Percentiles rank a stretch among this genome's conserved stretches.
These are phyloP conservation scores for Parasarocladium wereldwijsianum DNA, from an alignment of 2,329 filamentous ascomycete species.

Conservation along the genomic window DNA sequence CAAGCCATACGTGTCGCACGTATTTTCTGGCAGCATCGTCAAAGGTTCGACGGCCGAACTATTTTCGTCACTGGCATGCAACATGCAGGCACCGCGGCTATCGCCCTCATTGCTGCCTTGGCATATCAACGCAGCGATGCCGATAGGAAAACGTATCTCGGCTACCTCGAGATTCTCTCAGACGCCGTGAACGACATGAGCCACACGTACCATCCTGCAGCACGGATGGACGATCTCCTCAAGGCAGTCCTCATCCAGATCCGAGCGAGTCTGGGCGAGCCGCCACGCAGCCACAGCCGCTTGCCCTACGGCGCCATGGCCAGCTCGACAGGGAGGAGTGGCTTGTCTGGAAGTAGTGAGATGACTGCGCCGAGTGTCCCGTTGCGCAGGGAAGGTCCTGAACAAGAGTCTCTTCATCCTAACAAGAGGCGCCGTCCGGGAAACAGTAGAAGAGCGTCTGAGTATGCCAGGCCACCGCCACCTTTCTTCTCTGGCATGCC, in stretches of 20 bases:
- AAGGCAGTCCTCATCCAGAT: conserved; percentile 36
- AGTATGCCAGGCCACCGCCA: conserved; percentile 15
- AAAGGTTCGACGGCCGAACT: conserved; percentile 33
- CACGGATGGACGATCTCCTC: conserved; percentile 36
- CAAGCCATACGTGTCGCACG: conserved; percentile 36
- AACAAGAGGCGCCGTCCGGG: conserved; percentile 14
- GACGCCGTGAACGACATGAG: conserved; percentile 37
- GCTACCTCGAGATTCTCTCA: conserved; percentile 37
- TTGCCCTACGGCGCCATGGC: conserved; percentile 1
- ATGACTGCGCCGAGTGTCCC: conserved; percentile 13
- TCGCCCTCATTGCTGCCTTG: conserved; percentile 35
- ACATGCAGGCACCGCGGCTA: conserved; percentile 38
- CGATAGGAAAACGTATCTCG: conserved; percentile 22
- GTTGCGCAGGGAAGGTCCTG: conserved; percentile 15
- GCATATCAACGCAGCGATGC: conserved; percentile 20
- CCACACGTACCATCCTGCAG: conserved; percentile 35
- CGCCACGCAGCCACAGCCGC: conserved; percentile 6
- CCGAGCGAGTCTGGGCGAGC: conserved; percentile 15
- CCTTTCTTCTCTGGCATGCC: conserved; percentile 12
- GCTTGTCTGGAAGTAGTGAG: conserved; percentile 8
- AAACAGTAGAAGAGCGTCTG: conserved; percentile 14
- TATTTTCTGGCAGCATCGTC: conserved; percentile 40
- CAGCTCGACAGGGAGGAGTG: conserved; percentile 3
- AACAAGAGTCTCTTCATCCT: conserved; percentile 11
- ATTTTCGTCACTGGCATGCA: conserved; percentile 36